Base-by-base conservation (phyloP, 495 filamentous ascomycete genomes). In the Penicillium coprophilum region DNA sequence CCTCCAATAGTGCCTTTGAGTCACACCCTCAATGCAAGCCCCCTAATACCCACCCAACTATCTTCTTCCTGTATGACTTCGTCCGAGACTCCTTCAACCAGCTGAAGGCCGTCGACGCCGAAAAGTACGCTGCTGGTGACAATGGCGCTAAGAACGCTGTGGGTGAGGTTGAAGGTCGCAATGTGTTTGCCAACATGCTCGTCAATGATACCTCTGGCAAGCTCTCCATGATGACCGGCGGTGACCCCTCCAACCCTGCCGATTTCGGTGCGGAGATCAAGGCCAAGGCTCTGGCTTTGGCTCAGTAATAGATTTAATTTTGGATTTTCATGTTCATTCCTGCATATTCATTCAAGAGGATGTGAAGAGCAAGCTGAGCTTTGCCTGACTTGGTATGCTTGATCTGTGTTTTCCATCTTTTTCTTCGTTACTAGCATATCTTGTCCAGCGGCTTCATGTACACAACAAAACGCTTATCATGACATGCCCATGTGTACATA, bases 41-140 rank as follows among this genome's bases (percentile, higher is more conserved):
- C 4, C 68, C 68, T 4, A 58, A 46, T 32, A 56, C 61, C 2
- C 61, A 75, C 55, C 67, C 71, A 17, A 73, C 69, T 6, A 38
- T 66, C 43, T 73, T 68, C 64, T 74, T 71, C 63, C 34, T 70
- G 20, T 58, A 56, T 46, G 67, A 71, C 58, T 74, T 72, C 54
- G 49, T 71, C 61, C 61, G 60, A 45, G 72, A 67, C 54, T 62
- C 63, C n/a, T 56, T 68, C 63, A 48, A 59, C 32, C 40, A 59
- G 32, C 62, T 75, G 4, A 58, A 67, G 46, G 15, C 20, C 12
- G 52, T 72, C 39, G 66, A 75, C 58, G 38, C 54, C 27, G 39
- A 54, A 2, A 70, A 70, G 41, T 65, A 63, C 46, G 60, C 59
- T 24, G 46, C 62, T 0, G 64, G 64, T 21, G 71, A 71, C 54